phyloP scores from a whole-genome alignment of 352 stramenopile species.

The Achlya hypogyna region DNA sequence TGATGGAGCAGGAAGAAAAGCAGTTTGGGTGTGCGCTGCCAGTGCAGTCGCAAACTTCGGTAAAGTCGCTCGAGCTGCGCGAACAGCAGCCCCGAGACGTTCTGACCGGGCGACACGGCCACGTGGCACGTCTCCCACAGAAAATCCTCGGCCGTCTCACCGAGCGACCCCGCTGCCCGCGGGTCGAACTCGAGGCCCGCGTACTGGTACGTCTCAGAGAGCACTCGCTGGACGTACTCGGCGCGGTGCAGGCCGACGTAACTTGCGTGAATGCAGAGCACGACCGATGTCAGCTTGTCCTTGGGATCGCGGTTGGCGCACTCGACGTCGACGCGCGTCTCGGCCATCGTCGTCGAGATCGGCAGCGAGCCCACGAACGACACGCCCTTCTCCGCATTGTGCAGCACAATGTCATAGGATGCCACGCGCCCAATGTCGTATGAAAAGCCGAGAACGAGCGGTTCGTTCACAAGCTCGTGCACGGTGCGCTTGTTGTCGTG shows the following conservation, averaged over 20 bases:
- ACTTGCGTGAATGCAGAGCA: slow-evolving; percentile 25
- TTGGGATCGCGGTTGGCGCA: slow-evolving; percentile 30
- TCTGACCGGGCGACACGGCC: slow-evolving; percentile 26
- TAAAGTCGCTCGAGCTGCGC: slow-evolving; percentile 40
- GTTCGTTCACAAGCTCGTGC: not conserved
- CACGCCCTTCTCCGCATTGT: not conserved
- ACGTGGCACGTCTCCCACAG: slow-evolving; percentile 50
- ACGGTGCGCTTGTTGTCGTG: slow-evolving; percentile 6
- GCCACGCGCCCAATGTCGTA: slow-evolving; percentile 48
- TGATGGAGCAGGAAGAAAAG: slow-evolving; percentile 49
- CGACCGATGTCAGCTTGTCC: slow-evolving; percentile 28
- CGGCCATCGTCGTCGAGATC: not conserved
- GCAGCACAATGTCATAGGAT: slow-evolving; percentile 45
- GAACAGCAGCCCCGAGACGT: slow-evolving; percentile 32
- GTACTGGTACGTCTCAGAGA: slow-evolving; percentile 53
- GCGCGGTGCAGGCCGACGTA: slow-evolving; percentile 40
- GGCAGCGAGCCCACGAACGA: not conserved
- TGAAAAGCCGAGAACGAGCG: slow-evolving; percentile 33
- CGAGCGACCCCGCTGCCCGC: slow-evolving; percentile 28
- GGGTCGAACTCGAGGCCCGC: slow-evolving; percentile 53
- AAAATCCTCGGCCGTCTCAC: slow-evolving; percentile 26
- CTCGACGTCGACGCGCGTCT: not conserved
- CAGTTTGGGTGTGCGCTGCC: slow-evolving; percentile 53
- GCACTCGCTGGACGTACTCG: slow-evolving; percentile 37
- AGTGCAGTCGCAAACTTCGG: slow-evolving; percentile 39